Percentiles rank a stretch among this genome's conserved stretches.
Conservation (phyloP, 352 stramenopile genomes). For the Phytopythium mirpurense region DNA sequence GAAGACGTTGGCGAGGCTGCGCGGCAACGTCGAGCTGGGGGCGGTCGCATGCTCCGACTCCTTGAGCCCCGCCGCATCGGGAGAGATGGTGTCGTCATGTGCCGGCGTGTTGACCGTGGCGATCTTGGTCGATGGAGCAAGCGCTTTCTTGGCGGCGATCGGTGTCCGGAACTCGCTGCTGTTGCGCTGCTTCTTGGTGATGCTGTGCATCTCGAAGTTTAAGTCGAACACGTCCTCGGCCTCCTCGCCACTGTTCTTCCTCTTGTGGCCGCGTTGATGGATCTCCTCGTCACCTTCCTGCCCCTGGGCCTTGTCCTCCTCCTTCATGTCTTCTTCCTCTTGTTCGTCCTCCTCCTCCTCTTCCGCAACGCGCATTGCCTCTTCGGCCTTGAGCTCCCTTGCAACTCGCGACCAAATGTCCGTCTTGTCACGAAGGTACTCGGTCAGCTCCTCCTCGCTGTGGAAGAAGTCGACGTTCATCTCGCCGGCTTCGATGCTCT, state of each 20-base stretch:
- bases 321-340: constrained; percentile 6
- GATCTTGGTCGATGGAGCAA: background rate
- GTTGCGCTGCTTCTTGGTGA: constrained; percentile 21
- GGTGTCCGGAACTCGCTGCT: constrained; percentile 20
- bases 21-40: constrained; percentile 12
- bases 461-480: constrained; percentile 48
- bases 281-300: background rate
- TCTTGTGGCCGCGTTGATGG: constrained; percentile 13
- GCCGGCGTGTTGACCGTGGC: background rate
- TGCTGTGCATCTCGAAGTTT: constrained; percentile 3
- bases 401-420: constrained; percentile 31
- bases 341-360: constrained; percentile 7
- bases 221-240: constrained; percentile 3
- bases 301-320: background rate
- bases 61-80: constrained; percentile 25
- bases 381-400: background rate
- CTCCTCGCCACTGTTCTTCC: constrained; percentile 13
- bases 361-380: background rate
- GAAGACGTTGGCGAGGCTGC: constrained; percentile 49
- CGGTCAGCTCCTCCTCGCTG: constrained; percentile 28
- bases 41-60: constrained; percentile 12
- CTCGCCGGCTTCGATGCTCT: constrained; percentile 22
- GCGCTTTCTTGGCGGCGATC: constrained; percentile 6
- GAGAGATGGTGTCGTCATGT: constrained; percentile 34
- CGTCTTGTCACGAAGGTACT: constrained; percentile 40